Percentiles rank a stretch among this genome's conserved stretches.
These are phyloP conservation scores for Phialophora tarda DNA, from an alignment of 2,329 filamentous ascomycete species.

Conservation along the genomic window DNA sequence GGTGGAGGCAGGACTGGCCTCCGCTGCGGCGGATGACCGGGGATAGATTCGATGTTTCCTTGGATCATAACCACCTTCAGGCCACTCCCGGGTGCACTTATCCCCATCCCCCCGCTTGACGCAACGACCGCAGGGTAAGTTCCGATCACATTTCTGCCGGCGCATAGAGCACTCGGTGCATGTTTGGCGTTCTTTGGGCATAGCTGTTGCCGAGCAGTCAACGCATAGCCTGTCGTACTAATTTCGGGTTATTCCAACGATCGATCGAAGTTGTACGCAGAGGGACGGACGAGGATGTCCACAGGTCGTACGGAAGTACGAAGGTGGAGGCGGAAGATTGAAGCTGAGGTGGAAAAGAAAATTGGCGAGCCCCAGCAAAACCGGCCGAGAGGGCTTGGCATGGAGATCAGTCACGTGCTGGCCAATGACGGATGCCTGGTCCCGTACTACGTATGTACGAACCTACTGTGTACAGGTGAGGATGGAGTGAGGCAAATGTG, in stretches of 20 bases:
- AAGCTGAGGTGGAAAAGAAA: slow-evolving; percentile 19
- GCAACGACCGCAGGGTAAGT: slow-evolving; percentile 50
- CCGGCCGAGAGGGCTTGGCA: slow-evolving; percentile 9
- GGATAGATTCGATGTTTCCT: slow-evolving; percentile 39
- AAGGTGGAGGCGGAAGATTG: slow-evolving; percentile 22
- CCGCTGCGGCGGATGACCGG: slow-evolving; percentile 25
- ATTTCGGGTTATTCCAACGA: not conserved
- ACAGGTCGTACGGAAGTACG: slow-evolving; percentile 21
- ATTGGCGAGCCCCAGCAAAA: slow-evolving; percentile 1
- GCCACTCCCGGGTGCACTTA: slow-evolving; percentile 44
- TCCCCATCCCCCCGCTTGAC: slow-evolving; percentile 48
- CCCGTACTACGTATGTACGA: not conserved
- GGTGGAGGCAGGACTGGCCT: slow-evolving; percentile 15
- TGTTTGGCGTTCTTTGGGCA: slow-evolving; percentile 39
- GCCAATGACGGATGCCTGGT: too few species aligned
- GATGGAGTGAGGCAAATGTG: not conserved
- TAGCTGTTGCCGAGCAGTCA: slow-evolving; percentile 9
- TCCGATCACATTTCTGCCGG: slow-evolving; percentile 47
- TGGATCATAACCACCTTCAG: slow-evolving; percentile 38
- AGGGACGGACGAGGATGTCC: slow-evolving; percentile 5
- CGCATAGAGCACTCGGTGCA: slow-evolving; percentile 41
- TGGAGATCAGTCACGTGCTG: not conserved
- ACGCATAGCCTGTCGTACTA: slow-evolving; percentile 26
- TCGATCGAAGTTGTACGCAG: slow-evolving; percentile 26
- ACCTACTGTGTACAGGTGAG: not conserved